Conservation (phyloP, 106 monocot species). For the Amphibolis antarctica region DNA sequence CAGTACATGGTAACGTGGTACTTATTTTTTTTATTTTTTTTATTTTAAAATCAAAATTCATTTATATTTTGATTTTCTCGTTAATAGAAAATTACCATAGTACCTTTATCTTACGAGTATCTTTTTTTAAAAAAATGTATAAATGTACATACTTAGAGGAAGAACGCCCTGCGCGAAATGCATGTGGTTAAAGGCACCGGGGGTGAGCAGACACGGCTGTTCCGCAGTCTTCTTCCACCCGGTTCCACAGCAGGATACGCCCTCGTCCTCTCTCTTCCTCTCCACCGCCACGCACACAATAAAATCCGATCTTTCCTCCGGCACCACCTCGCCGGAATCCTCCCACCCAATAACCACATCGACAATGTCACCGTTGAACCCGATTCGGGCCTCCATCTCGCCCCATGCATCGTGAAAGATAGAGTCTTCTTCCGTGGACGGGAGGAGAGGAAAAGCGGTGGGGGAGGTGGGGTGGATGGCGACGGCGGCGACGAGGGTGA, state of each 20-base stretch:
- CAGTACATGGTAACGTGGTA: too few species aligned
- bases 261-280: background rate
- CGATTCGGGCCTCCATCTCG: background rate
- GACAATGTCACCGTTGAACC: background rate
- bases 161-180: too few species aligned
- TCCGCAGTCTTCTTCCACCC: too few species aligned
- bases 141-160: too few species aligned
- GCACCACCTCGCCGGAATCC: background rate
- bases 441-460: background rate
- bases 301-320: background rate
- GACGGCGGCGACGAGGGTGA: constrained; percentile 30
- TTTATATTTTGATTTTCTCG: too few species aligned
- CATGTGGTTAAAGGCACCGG: too few species aligned
- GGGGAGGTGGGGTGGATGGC: constrained; percentile 31
- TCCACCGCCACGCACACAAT: background rate
- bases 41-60: too few species aligned
- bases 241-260: background rate
- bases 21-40: too few species aligned
- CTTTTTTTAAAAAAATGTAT: too few species aligned
- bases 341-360: background rate
- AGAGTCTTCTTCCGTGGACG: background rate
- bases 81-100: too few species aligned
- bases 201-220: too few species aligned
- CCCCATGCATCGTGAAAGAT: constrained; percentile 4
- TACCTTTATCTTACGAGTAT: too few species aligned